Percentiles rank a stretch among this genome's conserved stretches.
phyloP scores from a whole-genome alignment of 192 early-diverging fungal species.

The Linnemannia elongata region DNA sequence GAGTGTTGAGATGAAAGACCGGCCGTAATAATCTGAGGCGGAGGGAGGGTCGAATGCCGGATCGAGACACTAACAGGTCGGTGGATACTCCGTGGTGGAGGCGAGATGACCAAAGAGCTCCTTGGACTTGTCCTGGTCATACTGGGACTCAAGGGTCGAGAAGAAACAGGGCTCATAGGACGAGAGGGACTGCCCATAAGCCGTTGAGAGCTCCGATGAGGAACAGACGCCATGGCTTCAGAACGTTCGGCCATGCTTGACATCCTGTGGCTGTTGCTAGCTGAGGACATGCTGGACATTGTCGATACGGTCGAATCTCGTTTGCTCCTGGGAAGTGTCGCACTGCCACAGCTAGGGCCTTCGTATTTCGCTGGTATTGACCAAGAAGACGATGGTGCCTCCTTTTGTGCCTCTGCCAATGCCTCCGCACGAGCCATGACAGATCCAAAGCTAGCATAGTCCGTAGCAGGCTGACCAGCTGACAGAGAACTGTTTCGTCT shows the following conservation, averaged over 20 bases:
- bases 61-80: conserved; percentile 42
- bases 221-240: not conserved
- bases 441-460: conserved; percentile 47
- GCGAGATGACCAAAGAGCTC: conserved; percentile 44
- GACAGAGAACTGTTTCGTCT: conserved; percentile 51
- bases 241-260: conserved; percentile 15
- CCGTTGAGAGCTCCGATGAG: conserved; percentile 16
- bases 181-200: conserved; percentile 1
- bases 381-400: conserved; percentile 32
- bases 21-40: conserved; percentile 19
- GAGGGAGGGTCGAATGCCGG: conserved; percentile 46
- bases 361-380: conserved; percentile 35
- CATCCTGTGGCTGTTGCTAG: not conserved
- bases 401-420: conserved; percentile 27
- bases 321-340: conserved; percentile 39
- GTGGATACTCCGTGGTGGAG: conserved; percentile 44
- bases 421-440: conserved; percentile 50
- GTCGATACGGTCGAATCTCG: conserved; percentile 41
- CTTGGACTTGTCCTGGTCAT: conserved; percentile 38
- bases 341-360: not conserved
- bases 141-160: conserved; percentile 38
- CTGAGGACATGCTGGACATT: conserved; percentile 13
- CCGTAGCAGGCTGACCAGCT: conserved; percentile 3
- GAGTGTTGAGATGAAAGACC: conserved; percentile 18
- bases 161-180: conserved; percentile 33